phyloP scores from a whole-genome alignment of 257 asterid species.

The Apocynum venetum region DNA sequence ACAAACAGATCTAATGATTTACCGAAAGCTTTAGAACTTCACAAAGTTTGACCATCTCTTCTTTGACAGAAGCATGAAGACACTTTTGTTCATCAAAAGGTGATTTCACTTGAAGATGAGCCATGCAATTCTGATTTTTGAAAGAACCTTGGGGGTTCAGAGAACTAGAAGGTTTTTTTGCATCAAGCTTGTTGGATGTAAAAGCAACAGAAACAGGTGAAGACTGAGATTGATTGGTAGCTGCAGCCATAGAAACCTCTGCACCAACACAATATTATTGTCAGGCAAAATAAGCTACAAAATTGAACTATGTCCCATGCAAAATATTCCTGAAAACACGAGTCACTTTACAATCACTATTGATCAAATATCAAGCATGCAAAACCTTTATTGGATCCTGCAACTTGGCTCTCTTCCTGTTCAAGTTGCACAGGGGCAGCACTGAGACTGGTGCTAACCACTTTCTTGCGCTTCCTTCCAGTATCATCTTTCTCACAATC shows the following conservation, averaged over 20 bases:
- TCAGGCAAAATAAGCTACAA: background rate
- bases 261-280: background rate
- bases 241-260: slow-evolving; percentile 13
- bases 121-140: slow-evolving; percentile 24
- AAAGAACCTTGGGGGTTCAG: slow-evolving; percentile 1
- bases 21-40: slow-evolving; percentile 53
- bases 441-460: slow-evolving; percentile 29
- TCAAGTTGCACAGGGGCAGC: slow-evolving; percentile 24
- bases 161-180: slow-evolving; percentile 14
- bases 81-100: slow-evolving; percentile 36
- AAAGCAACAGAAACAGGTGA: slow-evolving; percentile 13
- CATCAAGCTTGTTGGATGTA: slow-evolving; percentile 3
- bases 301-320: background rate
- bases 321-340: background rate
- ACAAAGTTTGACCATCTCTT: slow-evolving; percentile 37
- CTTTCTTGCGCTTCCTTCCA: slow-evolving; percentile 57
- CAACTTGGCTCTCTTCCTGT: slow-evolving; percentile 20
- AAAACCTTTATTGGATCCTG: slow-evolving; percentile 24
- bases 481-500: slow-evolving; percentile 36
- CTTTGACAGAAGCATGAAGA: slow-evolving; percentile 28
- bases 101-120: slow-evolving; percentile 28
- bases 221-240: slow-evolving; percentile 20
- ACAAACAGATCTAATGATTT: slow-evolving; percentile 4
- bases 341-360: background rate
- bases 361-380: background rate